Evolutionary conservation across 2,329 filamentous ascomycete genomes (phyloP).

Genomic region (Epichloe amarillans): DNA sequence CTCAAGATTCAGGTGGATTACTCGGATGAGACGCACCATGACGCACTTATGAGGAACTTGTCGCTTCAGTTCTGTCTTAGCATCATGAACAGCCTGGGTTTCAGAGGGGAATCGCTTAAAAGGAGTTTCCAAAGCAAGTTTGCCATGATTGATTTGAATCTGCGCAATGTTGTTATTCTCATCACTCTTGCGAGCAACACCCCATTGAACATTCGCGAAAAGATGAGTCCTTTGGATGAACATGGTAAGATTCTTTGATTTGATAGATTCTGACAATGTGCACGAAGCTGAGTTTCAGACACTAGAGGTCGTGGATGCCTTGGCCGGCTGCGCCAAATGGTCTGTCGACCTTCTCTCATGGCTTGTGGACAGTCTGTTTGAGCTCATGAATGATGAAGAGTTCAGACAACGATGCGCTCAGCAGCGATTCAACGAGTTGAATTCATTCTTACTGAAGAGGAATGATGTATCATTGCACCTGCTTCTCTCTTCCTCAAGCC

Average conservation of each 20-base stretch:
- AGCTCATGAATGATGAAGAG: conserved; percentile 36
- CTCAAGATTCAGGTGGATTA: conserved; percentile 70
- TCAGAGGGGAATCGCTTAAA: conserved; percentile 48
- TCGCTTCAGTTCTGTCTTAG: conserved; percentile 65
- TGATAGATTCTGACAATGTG: background rate
- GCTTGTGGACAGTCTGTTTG: conserved; percentile 45
- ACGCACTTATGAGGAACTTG: conserved; percentile 59
- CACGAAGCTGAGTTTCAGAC: background rate
- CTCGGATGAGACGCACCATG: conserved; percentile 58
- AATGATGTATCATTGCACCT: conserved; percentile 49
- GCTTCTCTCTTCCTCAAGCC: conserved; percentile 59
- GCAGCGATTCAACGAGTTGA: conserved; percentile 34
- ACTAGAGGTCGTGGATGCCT: conserved; percentile 55
- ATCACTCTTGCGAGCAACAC: conserved; percentile 49
- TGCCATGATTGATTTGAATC: conserved; percentile 59
- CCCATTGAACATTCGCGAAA: conserved; percentile 39
- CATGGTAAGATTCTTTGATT: conserved; percentile 20
- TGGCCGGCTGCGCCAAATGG: conserved; percentile 70
- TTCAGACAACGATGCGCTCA: conserved; percentile 37
- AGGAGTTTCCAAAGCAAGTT: conserved; percentile 60
- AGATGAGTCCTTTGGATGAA: conserved; percentile 49
- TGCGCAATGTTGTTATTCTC: conserved; percentile 57
- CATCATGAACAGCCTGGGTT: conserved; percentile 67
- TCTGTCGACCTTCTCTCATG: conserved; percentile 55
- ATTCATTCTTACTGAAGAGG: conserved; percentile 35